Base-by-base conservation (phyloP, 495 filamentous ascomycete species). In the Durotheca rogersii region DNA sequence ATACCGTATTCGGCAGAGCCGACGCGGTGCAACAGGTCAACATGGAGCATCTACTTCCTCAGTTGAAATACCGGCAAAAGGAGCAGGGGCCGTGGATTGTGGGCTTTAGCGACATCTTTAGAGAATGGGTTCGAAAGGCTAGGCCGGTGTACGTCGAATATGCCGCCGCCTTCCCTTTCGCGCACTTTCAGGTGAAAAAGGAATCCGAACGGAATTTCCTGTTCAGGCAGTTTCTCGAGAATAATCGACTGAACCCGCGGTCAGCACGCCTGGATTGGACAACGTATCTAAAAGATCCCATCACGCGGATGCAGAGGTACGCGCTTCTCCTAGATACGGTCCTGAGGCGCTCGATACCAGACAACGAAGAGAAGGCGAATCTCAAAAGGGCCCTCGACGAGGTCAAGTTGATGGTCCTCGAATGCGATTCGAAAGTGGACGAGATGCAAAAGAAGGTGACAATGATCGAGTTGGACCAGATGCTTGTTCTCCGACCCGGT, bases 81-180 rank as follows among this genome's bases (percentile, higher is more conserved):
- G 93, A 97, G 61, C 91, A 99, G 66, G 93, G 94, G 0, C 93
- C 93, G 0, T 97, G 89, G 78, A 84, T 99, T 50, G 77, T 80
- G 34, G 93, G 94, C 6, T 96, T 96, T 67, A 95, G 90, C 61
- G 93, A 97, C 56, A 90, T 99, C 44, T 99, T 99, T 73, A 78
- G 93, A 48, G 94, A 99, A 69, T 99, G 93, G 93, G 95, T 99
- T 57, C 81, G 93, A 40, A 97, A 96, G 68, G 93, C 94, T 1
- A 89, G 86, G 68, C 69, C 72, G 4, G 84, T 87, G 1, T 99
- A 97, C 68, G 83, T 96, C 51, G 91, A 91, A 33, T 99, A 97
- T 69, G 89, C 92, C 38, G 85, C 87, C 1, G 84, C 82, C 0
- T 97, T 90, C 47, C 92, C 93, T 0, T 80, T 87, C 35, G 93